Base-by-base conservation (phyloP, 805 yeast genomes). In the Lipomyces spencermartinsiae region DNA sequence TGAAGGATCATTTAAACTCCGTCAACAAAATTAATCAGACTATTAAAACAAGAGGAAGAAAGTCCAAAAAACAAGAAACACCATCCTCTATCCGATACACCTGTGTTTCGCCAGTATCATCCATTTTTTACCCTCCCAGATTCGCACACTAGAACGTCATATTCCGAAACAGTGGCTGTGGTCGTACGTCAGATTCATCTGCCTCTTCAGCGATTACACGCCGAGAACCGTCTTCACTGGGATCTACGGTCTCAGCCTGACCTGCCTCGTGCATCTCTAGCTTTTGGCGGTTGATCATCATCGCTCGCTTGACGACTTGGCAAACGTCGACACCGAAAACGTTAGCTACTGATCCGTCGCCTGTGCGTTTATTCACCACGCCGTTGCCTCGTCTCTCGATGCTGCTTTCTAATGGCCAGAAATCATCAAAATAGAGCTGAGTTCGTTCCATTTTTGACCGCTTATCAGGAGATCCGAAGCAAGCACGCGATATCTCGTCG, bases 321-420 rank as follows among this genome's bases (percentile, higher is more conserved):
- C 85, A 83, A 43, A 86, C 79, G 74, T 86, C 89, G 59, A 86
- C 87, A 9, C 89, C 89, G 76, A 85, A 86, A 53, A 85, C 81
- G 74, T 86, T 87, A 59, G 83, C 80, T 14, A 80, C 80, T 4
- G 79, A 73, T 39, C 75, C 74, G 46, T 69, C 70, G 33, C 19
- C 34, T 7, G 31, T 35, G 19, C 55, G 37, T 14, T 33, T 69
- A 58, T 56, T 71, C 71, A 1, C 55, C 8, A 9, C 25, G 35
- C 49, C 58, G 49, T 14, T 10, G 57, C 63, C 35, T 25, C 34
- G 61, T 34, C 55, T 25, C 51, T 70, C 67, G 37, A 65, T 67
- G 29, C 66, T 74, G 29, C 70, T 54, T 16, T 65, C 68, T 25
- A 43, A 37, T 29, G 46, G 62, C 58, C 65, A 61, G 14, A 73